Conservation (phyloP, 257 asterid genomes). For the Petrea volubilis region DNA sequence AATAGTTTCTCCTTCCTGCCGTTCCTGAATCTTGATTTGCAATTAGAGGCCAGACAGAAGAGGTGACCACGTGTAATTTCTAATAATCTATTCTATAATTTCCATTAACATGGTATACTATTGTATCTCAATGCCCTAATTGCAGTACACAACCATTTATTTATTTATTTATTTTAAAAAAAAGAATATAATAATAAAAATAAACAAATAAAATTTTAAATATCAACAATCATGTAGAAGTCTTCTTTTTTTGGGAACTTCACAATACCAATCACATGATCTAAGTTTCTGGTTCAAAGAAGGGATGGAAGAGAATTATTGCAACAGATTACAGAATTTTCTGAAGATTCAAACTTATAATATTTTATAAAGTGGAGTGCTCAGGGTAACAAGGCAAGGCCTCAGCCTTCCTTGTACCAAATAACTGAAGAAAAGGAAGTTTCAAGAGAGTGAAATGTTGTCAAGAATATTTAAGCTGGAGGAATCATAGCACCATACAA, state of each 20-base stretch:
- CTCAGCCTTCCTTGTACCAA: background rate
- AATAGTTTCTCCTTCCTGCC: background rate
- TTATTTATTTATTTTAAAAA: no score
- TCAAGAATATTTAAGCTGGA: background rate
- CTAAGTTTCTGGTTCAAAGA: background rate
- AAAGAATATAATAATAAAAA: no score
- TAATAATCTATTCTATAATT: background rate
- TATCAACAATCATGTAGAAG: background rate
- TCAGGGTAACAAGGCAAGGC: background rate
- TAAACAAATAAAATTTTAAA: background rate
- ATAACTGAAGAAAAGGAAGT: slow-evolving; percentile 4
- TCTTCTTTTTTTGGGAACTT: background rate
- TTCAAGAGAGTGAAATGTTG: background rate
- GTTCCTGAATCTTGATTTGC: background rate
- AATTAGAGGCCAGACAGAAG: background rate
- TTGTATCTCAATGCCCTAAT: background rate
- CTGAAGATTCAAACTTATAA: background rate
- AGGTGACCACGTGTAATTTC: background rate
- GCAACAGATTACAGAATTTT: background rate
- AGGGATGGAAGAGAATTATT: background rate
- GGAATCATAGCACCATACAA: slow-evolving; percentile 5
- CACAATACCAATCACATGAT: background rate
- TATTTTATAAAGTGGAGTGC: background rate
- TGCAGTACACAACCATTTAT: background rate
- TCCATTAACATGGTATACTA: background rate